Percentiles rank a stretch among this genome's conserved stretches.
Conservation (phyloP, 1,284 basidiomycete species). For the Malassezia restricta region DNA sequence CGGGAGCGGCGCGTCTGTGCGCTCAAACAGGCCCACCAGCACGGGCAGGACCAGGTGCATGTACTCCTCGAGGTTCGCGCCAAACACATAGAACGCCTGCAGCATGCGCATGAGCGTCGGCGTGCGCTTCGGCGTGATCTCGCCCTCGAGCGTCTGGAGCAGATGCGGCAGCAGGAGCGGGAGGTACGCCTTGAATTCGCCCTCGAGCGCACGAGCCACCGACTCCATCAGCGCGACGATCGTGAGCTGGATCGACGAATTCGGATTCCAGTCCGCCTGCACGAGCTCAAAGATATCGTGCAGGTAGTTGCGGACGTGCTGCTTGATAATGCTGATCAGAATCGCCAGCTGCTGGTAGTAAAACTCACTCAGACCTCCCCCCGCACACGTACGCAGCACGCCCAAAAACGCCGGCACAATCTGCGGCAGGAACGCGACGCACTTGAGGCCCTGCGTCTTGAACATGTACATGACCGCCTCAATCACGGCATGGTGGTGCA, state of each 20-base stretch:
- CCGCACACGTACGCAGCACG: slow-evolving; percentile 65
- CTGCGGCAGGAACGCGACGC: slow-evolving; percentile 85
- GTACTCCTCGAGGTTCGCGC: slow-evolving; percentile 93
- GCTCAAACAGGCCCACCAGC: slow-evolving; percentile 82
- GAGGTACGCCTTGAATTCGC: slow-evolving; percentile 96
- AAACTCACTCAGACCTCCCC: slow-evolving; percentile 70
- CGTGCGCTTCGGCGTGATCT: slow-evolving; percentile 47
- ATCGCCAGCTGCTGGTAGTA: slow-evolving; percentile 94
- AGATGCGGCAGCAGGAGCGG: slow-evolving; percentile 81
- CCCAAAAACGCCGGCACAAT: slow-evolving; percentile 90
- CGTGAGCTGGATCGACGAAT: slow-evolving; percentile 71
- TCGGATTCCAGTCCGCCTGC: slow-evolving; percentile 48
- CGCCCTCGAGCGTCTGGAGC: slow-evolving; percentile 60
- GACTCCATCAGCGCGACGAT: slow-evolving; percentile 88
- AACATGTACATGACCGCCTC: slow-evolving; percentile 99
- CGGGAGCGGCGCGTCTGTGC: slow-evolving; percentile 60
- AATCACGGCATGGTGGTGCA: slow-evolving; percentile 69
- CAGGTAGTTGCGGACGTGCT: slow-evolving; percentile 71
- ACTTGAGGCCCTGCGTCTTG: slow-evolving; percentile 92
- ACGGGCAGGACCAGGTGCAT: slow-evolving; percentile 91
- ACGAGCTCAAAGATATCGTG: slow-evolving; percentile 43
- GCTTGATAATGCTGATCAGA: slow-evolving; percentile 90
- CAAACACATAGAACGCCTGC: slow-evolving; percentile 83
- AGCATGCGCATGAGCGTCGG: slow-evolving; percentile 79
- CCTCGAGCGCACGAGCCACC: slow-evolving; percentile 85